Evolutionary conservation across 2,329 filamentous ascomycete genomes (phyloP), one percentile per base, ranked within the genome.

Genomic region (Cordyceps cicadae): DNA sequence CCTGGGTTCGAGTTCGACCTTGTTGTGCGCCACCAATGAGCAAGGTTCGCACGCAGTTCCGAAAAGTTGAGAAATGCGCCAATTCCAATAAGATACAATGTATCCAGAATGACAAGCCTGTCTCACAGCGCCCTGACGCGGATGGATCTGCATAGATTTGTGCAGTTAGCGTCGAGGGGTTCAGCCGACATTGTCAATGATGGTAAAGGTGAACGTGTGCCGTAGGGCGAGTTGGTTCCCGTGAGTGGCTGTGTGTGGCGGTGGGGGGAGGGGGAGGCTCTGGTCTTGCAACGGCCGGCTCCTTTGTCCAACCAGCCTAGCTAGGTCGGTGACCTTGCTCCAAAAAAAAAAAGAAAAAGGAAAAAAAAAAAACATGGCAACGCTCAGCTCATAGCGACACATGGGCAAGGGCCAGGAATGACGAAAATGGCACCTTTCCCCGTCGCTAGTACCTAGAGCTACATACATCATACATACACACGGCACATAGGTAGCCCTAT

Each of bases 91-190:
- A 46, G 12, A n/a, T 21, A 21, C 1, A 45, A 17, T 3, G n/a
- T 19, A 46, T 21, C 43, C 17, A 45, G 19, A 45, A 17, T 43
- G 19, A 46, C 21, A 55, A 46, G 29, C 7, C 29, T 29, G 29
- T 29, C 29, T 32, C 21, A 15, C 24, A 32, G 24, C 53, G 24
- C 41, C 53, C 26, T 46, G 41, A 7, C 14, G 39, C 14, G 12
- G 12, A 58, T 50, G 14, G 12, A 58, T 50, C 45, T 58, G 32
- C 32, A 21, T 50, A 58, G 46, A 50, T 32, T 57, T 5, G 45
- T 46, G 55, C 46, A 34, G 55, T 56, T 58, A 58, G 55, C 55
- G 55, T 58, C 45, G 29, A 50, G 29, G 29, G 55, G 55, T 58
- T 58, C 55, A 58, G 55, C 55, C 55, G 55, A 46, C 55, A 51